Conservation (phyloP, 2,329 filamentous ascomycete species). For the Akanthomyces dipterigenus region DNA sequence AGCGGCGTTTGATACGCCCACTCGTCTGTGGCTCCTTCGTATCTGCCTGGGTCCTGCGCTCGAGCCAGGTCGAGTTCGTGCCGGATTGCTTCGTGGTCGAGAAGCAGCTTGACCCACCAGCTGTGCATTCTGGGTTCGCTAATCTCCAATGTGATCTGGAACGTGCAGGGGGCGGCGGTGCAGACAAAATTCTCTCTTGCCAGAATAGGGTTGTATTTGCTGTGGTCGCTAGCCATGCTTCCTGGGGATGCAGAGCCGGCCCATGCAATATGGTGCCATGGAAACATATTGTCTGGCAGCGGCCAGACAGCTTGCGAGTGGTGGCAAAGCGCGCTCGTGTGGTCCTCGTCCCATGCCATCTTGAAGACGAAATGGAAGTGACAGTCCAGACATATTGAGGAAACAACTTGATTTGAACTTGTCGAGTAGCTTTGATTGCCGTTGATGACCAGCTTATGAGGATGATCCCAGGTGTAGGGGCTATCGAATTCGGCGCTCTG, state of each 20-base stretch:
- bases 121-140: conserved; percentile 40
- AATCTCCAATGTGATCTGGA: conserved; percentile 40
- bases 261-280: conserved; percentile 34
- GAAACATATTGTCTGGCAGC: conserved; percentile 27
- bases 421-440: conserved; percentile 32
- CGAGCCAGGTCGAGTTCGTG: conserved; percentile 33
- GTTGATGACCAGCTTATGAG: conserved; percentile 31
- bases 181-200: conserved; percentile 35
- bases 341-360: conserved; percentile 26
- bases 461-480: conserved; percentile 28
- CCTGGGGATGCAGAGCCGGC: conserved; percentile 23
- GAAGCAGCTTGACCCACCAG: conserved; percentile 36
- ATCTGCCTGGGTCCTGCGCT: conserved; percentile 41
- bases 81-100: conserved; percentile 38
- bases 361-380: conserved; percentile 37
- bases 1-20: conserved; percentile 34
- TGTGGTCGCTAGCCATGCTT: conserved; percentile 19
- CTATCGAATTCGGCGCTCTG: conserved; percentile 23
- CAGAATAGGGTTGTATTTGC: conserved; percentile 33
- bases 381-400: conserved; percentile 34
- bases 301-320: conserved; percentile 28
- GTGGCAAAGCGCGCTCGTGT: conserved; percentile 25
- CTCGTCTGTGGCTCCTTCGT: conserved; percentile 34
- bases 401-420: conserved; percentile 23
- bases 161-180: conserved; percentile 34